phyloP scores from a whole-genome alignment of 495 filamentous ascomycete genomes.

The Penicillium waksmanii region DNA sequence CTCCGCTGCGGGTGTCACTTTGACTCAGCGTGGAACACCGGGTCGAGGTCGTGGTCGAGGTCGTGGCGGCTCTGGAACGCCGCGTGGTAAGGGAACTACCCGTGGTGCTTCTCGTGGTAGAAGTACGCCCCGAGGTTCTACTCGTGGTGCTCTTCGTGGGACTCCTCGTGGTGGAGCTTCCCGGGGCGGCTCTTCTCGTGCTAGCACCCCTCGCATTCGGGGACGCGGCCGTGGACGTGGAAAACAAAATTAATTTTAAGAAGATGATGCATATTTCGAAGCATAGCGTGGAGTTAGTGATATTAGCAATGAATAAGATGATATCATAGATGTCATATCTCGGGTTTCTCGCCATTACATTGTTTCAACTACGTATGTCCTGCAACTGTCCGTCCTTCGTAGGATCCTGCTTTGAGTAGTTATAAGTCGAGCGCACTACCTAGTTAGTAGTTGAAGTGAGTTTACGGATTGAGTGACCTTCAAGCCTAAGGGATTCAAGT shows the following conservation, averaged over 20 bases:
- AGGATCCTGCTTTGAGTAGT: too few species aligned
- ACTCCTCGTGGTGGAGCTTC: neutral
- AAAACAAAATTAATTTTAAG: neutral
- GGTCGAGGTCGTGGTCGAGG: neutral
- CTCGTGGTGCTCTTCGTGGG: too few species aligned
- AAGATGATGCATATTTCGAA: constrained; percentile 1
- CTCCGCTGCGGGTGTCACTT: neutral
- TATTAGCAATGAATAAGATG: neutral
- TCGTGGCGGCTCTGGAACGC: neutral
- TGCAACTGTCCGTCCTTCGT: too few species aligned
- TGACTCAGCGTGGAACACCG: neutral
- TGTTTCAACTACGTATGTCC: too few species aligned
- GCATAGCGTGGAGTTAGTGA: constrained; percentile 1
- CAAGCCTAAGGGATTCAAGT: too few species aligned
- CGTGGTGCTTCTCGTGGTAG: neutral
- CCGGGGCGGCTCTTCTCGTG: neutral
- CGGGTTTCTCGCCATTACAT: neutral
- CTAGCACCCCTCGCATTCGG: constrained; percentile 1
- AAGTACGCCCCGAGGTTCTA: neutral
- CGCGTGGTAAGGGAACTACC: neutral
- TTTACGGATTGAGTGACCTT: too few species aligned
- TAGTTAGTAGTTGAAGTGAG: too few species aligned
- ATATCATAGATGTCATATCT: neutral
- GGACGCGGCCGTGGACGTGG: constrained; percentile 4
- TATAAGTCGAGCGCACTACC: too few species aligned